Evolutionary conservation across 768 basidiomycete genomes (phyloP).

Genomic region (Suillus alpinus): DNA sequence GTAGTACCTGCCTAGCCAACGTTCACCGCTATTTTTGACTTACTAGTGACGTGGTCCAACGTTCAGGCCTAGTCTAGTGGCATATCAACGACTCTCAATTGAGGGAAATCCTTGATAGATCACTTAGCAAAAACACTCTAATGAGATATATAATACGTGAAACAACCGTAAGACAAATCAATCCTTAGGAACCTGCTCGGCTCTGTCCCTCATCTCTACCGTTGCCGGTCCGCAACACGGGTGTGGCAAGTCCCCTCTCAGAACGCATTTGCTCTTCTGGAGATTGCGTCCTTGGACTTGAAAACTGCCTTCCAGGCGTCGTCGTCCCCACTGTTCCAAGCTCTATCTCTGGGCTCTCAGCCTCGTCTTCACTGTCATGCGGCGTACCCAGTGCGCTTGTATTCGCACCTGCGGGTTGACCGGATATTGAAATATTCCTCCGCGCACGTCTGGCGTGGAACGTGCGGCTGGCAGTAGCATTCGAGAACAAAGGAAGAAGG

Average conservation of each 20-base stretch:
- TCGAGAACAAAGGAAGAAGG: constrained; percentile 88
- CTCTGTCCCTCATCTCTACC: constrained; percentile 24
- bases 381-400: constrained; percentile 31
- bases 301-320: constrained; percentile 13
- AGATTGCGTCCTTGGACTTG: constrained; percentile 17
- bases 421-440: constrained; percentile 37
- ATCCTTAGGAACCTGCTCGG: background rate
- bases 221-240: constrained; percentile 52
- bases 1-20: background rate
- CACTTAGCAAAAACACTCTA: background rate
- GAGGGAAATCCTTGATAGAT: background rate
- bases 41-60: too few species aligned
- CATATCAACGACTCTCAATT: background rate
- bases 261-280: constrained; percentile 50
- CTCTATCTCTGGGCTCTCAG: constrained; percentile 43
- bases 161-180: background rate
- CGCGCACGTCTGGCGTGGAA: constrained; percentile 78
- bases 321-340: constrained; percentile 29
- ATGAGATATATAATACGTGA: constrained; percentile 1
- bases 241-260: constrained; percentile 65
- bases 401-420: constrained; percentile 10
- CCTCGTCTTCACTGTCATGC: constrained; percentile 38
- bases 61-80: background rate
- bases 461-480: constrained; percentile 83
- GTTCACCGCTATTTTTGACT: background rate